Conservation (phyloP, 2,329 filamentous ascomycete genomes). For the Fusarium concolor region DNA sequence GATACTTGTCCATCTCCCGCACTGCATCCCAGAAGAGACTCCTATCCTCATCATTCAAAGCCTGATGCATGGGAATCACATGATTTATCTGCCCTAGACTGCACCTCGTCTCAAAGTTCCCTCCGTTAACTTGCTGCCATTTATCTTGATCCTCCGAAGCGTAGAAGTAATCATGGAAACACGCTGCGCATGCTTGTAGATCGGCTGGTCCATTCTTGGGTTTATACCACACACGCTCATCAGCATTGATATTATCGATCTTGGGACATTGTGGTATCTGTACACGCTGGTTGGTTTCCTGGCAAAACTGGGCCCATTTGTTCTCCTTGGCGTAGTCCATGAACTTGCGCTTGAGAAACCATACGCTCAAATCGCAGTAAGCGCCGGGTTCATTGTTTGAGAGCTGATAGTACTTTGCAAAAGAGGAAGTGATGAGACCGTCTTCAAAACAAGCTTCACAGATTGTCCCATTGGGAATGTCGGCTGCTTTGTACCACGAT, state of each 20-base stretch:
- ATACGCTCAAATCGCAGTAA: slow-evolving; percentile 50
- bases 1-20: slow-evolving; percentile 44
- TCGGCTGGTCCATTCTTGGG: slow-evolving; percentile 40
- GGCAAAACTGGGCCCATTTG: slow-evolving; percentile 52
- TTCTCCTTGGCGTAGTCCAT: slow-evolving; percentile 36
- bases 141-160: slow-evolving; percentile 45
- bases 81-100: slow-evolving; percentile 49
- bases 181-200: slow-evolving; percentile 52
- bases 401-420: slow-evolving; percentile 48
- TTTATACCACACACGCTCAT: slow-evolving; percentile 50
- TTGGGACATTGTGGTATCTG: slow-evolving; percentile 46
- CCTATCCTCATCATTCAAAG: slow-evolving; percentile 47
- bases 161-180: slow-evolving; percentile 53
- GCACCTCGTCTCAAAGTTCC: slow-evolving; percentile 43
- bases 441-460: slow-evolving; percentile 56
- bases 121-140: slow-evolving; percentile 39
- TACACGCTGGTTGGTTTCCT: slow-evolving; percentile 47
- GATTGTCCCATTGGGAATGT: slow-evolving; percentile 49
- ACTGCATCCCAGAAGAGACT: slow-evolving; percentile 51
- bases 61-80: slow-evolving; percentile 47
- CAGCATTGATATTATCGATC: slow-evolving; percentile 28
- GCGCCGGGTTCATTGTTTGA: background rate
- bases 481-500: slow-evolving; percentile 52
- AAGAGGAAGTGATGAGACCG: slow-evolving; percentile 46
- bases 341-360: slow-evolving; percentile 49